phyloP scores from a whole-genome alignment of 257 asterid genomes.

The Fraxinus pennsylvanica region DNA sequence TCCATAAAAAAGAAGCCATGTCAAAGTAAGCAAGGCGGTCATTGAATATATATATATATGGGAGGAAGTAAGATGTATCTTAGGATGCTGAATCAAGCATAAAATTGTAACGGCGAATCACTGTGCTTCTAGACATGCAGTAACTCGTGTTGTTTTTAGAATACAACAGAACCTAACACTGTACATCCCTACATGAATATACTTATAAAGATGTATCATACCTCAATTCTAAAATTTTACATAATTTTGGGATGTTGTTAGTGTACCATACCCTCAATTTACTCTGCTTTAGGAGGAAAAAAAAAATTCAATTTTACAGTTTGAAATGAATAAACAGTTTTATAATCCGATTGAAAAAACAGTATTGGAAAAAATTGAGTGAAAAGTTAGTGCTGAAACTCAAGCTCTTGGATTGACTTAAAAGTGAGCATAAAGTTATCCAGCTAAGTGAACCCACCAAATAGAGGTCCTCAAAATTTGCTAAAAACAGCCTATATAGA shows the following conservation, averaged over 20 bases:
- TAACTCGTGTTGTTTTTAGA: neutral
- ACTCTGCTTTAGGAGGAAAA: neutral
- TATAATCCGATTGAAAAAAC: neutral
- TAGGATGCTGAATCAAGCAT: neutral
- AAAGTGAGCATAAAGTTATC: neutral
- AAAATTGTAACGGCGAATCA: neutral
- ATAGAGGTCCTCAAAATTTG: neutral
- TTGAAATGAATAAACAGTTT: neutral
- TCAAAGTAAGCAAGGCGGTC: neutral
- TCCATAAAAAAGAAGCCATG: neutral
- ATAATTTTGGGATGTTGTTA: neutral
- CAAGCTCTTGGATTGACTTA: neutral
- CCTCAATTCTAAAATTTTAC: neutral
- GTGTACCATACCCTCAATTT: neutral
- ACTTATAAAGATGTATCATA: neutral
- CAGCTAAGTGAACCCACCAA: neutral
- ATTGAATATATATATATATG: neutral
- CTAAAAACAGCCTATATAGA: neutral
- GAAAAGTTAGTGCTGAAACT: neutral
- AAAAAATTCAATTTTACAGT: neutral
- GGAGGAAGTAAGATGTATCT: neutral
- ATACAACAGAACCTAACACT: neutral
- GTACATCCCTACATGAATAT: neutral
- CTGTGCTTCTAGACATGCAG: slow-evolving; percentile 1
- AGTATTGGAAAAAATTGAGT: neutral